phyloP scores from a whole-genome alignment of 1,139 yeast genomes.

The Blastobotrys raffinosifermentans region DNA sequence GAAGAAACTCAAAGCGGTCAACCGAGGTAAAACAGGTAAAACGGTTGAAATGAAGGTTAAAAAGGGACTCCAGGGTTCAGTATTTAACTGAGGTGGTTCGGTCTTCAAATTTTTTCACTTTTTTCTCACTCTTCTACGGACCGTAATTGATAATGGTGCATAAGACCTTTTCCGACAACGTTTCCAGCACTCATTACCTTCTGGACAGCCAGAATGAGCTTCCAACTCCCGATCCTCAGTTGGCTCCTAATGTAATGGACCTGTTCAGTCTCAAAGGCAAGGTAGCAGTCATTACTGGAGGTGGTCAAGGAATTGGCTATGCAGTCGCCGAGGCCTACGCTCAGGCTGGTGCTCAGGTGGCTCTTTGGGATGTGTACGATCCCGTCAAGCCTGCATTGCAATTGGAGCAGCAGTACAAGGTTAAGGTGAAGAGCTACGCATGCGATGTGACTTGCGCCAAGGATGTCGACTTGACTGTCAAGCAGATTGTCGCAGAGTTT shows the following conservation, averaged over 20 bases:
- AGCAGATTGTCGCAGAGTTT: constrained; percentile 60
- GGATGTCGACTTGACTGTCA: constrained; percentile 51
- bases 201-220: no score
- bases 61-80: no score
- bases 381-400: constrained; percentile 54
- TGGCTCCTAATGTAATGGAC: no score
- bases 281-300: constrained; percentile 67
- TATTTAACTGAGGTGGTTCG: no score
- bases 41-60: no score
- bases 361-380: constrained; percentile 33
- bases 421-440: constrained; percentile 62
- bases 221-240: not conserved
- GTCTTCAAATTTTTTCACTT: no score
- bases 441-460: constrained; percentile 58
- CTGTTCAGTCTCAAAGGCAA: constrained; percentile 68
- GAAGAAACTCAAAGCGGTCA: no score
- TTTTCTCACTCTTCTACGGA: no score
- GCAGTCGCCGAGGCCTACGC: constrained; percentile 68
- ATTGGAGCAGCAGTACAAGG: constrained; percentile 55
- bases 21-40: no score
- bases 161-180: no score
- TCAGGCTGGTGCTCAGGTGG: constrained; percentile 70
- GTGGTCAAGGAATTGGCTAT: constrained; percentile 65
- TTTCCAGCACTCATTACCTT: no score
- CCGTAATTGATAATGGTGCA: no score